Evolutionary conservation across 108 stramenopile genomes (phyloP), one percentile per base, ranked within the genome.

Genomic region (Stephanodiscus minutulus): DNA sequence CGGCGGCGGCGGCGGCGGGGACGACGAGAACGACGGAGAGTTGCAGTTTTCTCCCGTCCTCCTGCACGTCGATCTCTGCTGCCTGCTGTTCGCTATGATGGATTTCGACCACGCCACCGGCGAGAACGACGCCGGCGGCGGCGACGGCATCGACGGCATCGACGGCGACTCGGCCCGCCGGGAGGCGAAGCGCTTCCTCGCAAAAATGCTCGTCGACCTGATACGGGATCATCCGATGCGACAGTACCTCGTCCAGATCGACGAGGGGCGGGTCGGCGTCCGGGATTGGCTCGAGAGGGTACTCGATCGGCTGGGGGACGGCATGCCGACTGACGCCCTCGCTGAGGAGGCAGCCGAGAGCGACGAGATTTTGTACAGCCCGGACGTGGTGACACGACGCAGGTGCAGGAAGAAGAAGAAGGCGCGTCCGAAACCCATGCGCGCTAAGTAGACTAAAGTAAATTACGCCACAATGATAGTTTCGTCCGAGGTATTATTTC

Each of bases 21-120:
- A 75, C n/a, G 56, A 77, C 28, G 81, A 82, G 22, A 82, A 86
- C 68, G 79, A 88, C 33, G 88, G 88, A 25, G 88, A 89, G 61
- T 73, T 89, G 12, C 88, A 89, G 47, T 89, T 87, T 59, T 83
- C 72, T 13, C 86, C 88, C 2, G 88, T 77, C 0, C 75, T 87
- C n/a, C 69, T 89, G 25, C 88, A 89, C 68, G 56, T 85, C 25
- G 88, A 89, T 39, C 64, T 89, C 11, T 84, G 83, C 37, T 86
- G 84, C 61, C 64, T 89, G 7, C 48, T 89, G 8, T 89, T 89
- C 37, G 62, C 66, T 20, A 72, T 82, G 11, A 43, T 87, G 21
- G 74, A 79, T 15, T 27, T 64, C 63, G 87, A 88, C 18, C 73
- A 59, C 56, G 21, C 17, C 20, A 56, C 12, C 15, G 29, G 41